Base-by-base conservation (phyloP, 1,284 basidiomycete genomes). In the Pulveroboletus sp. region DNA sequence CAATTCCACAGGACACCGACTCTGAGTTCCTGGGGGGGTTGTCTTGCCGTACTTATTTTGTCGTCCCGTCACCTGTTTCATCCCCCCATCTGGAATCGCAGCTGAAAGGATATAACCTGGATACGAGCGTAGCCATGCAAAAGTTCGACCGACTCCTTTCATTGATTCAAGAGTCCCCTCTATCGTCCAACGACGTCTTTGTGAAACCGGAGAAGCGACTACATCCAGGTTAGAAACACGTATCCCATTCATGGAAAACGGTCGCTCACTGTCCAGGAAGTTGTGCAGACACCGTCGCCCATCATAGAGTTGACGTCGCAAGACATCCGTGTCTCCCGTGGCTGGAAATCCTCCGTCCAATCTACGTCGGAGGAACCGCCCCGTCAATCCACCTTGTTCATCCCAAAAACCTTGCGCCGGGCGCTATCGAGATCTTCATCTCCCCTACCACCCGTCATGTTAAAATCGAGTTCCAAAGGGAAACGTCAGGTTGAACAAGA, bases 201-300 rank as follows among this genome's bases (percentile, higher is more conserved):
- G 24, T 11, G 14, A 24, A 36, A 40, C 5, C 45, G 35, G 49
- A 43, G 12, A 51, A 36, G 22, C 53, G 28, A 15, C 8, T 28
- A 17, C 45, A 12, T 9, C 20, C 39, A 62, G 64, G 68, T 68
- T 22, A 58, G 65, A 3, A n/a, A 15, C 22, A 14, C 0, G 15
- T 14, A 24, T 42, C 5, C 15, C 18, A 17, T 20, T 39, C 24
- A 24, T 26, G 6, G 3, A 40, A 15, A 10, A 33, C 5, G n/a
- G 33, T 31, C 38, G 17, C 54, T 62, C 42, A 68, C 48, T 6
- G 1, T 36, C 17, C 4, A 15, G 5, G 5, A 53, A 66, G 56
- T 14, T 12, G 45, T 22, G 36, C 43, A 40, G 20, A n/a, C 40
- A 10, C 36, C 38, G 20, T 20, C 43, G 10, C 33, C 39, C 3